Percentiles rank a stretch among this genome's conserved stretches.
Conservation (phyloP, 2,329 filamentous ascomycete genomes). For the Aspergillus terreus region DNA sequence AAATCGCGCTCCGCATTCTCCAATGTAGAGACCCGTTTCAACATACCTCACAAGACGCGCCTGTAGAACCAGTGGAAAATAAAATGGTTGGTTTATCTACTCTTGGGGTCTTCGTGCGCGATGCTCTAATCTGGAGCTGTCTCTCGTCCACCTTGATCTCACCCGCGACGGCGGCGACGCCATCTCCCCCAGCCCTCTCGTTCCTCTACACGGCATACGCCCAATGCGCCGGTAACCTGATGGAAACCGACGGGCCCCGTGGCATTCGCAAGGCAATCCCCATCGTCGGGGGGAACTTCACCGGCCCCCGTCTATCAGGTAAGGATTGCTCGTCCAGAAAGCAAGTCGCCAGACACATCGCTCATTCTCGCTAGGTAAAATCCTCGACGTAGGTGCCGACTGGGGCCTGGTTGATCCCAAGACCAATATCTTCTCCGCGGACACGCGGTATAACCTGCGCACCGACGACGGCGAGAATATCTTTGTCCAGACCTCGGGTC, state of each 20-base stretch:
- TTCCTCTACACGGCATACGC: constrained; percentile 23
- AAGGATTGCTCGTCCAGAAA: background rate
- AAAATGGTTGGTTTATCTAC: too few species aligned
- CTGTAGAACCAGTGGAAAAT: too few species aligned
- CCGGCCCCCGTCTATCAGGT: constrained; percentile 20
- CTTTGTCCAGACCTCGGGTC: constrained; percentile 20
- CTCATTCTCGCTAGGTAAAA: constrained; percentile 12
- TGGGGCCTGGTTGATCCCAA: constrained; percentile 21
- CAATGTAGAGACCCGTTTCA: too few species aligned
- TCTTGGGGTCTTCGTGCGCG: too few species aligned
- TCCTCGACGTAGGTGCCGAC: constrained; percentile 23
- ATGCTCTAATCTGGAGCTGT: background rate
- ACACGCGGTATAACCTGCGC: constrained; percentile 26
- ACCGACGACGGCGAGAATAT: constrained; percentile 23
- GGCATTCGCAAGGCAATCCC: constrained; percentile 22
- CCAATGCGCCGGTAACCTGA: constrained; percentile 17
- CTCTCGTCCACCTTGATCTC: background rate
- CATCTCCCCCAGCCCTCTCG: background rate
- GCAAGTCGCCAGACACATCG: background rate
- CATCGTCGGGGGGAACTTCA: constrained; percentile 27
- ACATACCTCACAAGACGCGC: too few species aligned
- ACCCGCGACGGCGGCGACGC: background rate
- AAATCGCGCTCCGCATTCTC: too few species aligned
- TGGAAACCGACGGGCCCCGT: constrained; percentile 14
- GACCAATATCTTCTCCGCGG: constrained; percentile 22